Conservation (phyloP, 805 yeast genomes). For the Cyberlindnera mycetangii region DNA sequence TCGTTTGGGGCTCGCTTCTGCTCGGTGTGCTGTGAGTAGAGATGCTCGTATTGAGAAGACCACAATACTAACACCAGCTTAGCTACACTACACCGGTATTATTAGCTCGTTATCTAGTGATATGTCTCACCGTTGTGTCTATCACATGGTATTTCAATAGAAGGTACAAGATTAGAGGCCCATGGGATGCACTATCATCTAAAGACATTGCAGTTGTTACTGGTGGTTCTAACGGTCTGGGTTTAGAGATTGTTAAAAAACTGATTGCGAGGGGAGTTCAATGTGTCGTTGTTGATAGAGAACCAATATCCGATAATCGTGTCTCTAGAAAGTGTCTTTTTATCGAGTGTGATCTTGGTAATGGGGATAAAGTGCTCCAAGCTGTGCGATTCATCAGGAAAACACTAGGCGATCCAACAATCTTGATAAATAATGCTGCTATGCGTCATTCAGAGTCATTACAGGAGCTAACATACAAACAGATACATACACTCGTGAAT, state of each 20-base stretch:
- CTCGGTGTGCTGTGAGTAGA: slow-evolving; percentile 4
- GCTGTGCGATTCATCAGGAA: slow-evolving; percentile 39
- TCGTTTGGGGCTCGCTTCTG: slow-evolving; percentile 1
- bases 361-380: slow-evolving; percentile 40
- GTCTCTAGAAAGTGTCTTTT: slow-evolving; percentile 36
- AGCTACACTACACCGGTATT: slow-evolving; percentile 5
- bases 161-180: slow-evolving; percentile 21
- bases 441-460: slow-evolving; percentile 52
- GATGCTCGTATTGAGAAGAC: not conserved
- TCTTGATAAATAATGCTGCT: slow-evolving; percentile 84
- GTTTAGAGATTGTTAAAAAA: slow-evolving; percentile 27
- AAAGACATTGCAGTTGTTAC: slow-evolving; percentile 31
- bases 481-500: slow-evolving; percentile 53
- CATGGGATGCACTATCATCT: slow-evolving; percentile 16
- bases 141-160: slow-evolving; percentile 4
- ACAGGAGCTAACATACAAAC: slow-evolving; percentile 45
- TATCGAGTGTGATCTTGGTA: slow-evolving; percentile 66
- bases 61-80: not conserved
- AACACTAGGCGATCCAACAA: slow-evolving; percentile 51
- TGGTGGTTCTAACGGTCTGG: slow-evolving; percentile 40
- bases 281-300: slow-evolving; percentile 29
- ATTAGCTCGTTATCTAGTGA: not conserved
- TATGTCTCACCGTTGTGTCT: not conserved
- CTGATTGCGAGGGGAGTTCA: slow-evolving; percentile 19
- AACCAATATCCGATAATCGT: slow-evolving; percentile 18